A percentile compares a stretch with the other conserved stretches of the same genome.
Evolutionary conservation across 2,329 filamentous ascomycete species (phyloP).

Genomic region (Nothophaeocryptopus gaeumannii): DNA sequence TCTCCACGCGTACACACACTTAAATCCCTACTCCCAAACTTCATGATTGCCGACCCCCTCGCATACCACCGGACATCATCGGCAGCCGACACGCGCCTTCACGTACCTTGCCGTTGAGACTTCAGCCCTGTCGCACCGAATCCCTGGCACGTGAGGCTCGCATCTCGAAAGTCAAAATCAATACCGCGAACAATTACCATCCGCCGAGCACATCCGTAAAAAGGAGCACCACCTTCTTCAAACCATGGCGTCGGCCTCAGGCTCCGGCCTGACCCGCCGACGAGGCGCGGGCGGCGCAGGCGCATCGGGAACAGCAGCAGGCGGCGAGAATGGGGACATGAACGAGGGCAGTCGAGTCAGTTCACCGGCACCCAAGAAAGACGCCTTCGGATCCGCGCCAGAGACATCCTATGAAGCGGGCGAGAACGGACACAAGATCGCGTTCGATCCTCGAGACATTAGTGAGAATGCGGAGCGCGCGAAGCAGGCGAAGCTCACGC

Average conservation of each 20-base stretch:
- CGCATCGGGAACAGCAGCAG: slow-evolving; percentile 50
- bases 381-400: slow-evolving; percentile 52
- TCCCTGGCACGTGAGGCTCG: slow-evolving; percentile 3
- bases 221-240: too few relatives aligned
- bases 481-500: slow-evolving; percentile 96
- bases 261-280: slow-evolving; percentile 69
- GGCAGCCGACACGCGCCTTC: neutral
- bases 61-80: neutral
- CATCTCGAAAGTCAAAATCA: slow-evolving; percentile 4
- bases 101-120: neutral
- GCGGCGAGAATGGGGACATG: slow-evolving; percentile 58
- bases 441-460: slow-evolving; percentile 94
- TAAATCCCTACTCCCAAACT: too few relatives aligned
- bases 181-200: too few relatives aligned
- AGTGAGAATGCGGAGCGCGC: slow-evolving; percentile 92
- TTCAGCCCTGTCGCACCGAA: neutral
- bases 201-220: too few relatives aligned
- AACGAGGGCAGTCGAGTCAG: slow-evolving; percentile 64
- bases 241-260: slow-evolving; percentile 65
- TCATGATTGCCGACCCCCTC: too few relatives aligned
- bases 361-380: slow-evolving; percentile 64
- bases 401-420: slow-evolving; percentile 79
- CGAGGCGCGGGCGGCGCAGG: slow-evolving; percentile 61
- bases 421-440: slow-evolving; percentile 98
- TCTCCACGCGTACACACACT: too few relatives aligned